phyloP scores from a whole-genome alignment of 345 rosid species.

The Rhizophora apiculata region DNA sequence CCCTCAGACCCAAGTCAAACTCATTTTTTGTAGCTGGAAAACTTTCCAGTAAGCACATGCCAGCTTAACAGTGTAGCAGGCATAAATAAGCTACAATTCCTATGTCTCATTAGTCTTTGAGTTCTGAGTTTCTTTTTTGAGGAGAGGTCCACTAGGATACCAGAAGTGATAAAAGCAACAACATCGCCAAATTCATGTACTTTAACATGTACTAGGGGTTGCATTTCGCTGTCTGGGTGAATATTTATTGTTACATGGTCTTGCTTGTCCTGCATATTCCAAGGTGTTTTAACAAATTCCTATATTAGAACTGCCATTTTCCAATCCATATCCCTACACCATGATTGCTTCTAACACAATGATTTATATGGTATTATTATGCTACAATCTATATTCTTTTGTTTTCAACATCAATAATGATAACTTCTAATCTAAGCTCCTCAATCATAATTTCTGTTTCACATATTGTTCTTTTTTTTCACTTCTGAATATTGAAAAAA shows the following conservation, averaged over 20 bases:
- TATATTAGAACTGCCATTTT: neutral
- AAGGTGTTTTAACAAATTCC: neutral
- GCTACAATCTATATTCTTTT: neutral
- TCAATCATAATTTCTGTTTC: conserved; percentile 5
- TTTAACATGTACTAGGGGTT: too few species aligned
- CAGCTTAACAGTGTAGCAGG: neutral
- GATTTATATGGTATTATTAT: conserved; percentile 1
- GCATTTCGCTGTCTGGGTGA: neutral
- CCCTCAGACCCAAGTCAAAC: neutral
- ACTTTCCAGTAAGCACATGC: neutral
- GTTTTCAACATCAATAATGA: conserved; percentile 6
- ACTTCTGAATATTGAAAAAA: neutral
- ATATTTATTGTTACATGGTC: neutral
- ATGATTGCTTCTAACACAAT: conserved; percentile 4
- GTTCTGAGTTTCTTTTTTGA: neutral
- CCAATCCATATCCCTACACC: neutral
- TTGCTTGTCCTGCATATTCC: neutral
- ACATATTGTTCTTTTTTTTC: neutral
- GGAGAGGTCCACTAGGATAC: too few species aligned
- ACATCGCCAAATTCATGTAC: too few species aligned
- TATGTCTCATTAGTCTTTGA: neutral
- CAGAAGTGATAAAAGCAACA: too few species aligned
- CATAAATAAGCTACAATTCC: neutral
- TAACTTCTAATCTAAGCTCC: conserved; percentile 15
- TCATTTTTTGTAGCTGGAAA: neutral